Evolutionary conservation across 2,329 filamentous ascomycete genomes (phyloP), one percentile per base, ranked within the genome.

Genomic region (Beauveria bassiana): DNA sequence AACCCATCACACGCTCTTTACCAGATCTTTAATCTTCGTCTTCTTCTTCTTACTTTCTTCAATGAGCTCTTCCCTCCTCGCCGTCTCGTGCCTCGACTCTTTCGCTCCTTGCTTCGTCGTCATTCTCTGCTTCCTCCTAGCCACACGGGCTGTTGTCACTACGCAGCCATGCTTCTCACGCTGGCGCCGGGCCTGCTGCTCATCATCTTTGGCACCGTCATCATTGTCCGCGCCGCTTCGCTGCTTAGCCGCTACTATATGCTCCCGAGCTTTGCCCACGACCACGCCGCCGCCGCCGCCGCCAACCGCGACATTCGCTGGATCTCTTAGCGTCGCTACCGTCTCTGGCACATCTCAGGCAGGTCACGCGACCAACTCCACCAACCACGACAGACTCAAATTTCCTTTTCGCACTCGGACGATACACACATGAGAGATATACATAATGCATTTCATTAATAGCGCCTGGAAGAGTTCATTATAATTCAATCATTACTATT

Each of bases 121-220:
- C 31, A n/a, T 54, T 18, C 16, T 61, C 58, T 20, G 26, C 57
- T 40, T 53, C 47, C 34, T 43, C 57, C 9, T 40, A n/a, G 20
- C 34, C 9, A 22, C 34, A 5, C 42, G 14, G 24, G 12, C 28
- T 10, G 40, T 51, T 20, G 26, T 45, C 42, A 16, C 40, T 26
- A 20, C 28, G 18, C 47, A n/a, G 43, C 51, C 59, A 62, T 62
- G 60, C 60, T 62, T 26, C 60, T 62, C 60, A 62, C 53, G 46
- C 53, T 62, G 53, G 46, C 53, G n/a, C 60, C 53, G 38, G 52
- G 52, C 34, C 28, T 57, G 22, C 42, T 62, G 38, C 60, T 62
- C 52, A 57, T 62, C 45, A 46, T 57, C 20, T 62, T 57, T 20
- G 53, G 60, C 60, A 57, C 60, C 46, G 53, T 31, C 45, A 58